Evolutionary conservation across 75 land plant species (phyloP).

Genomic region (Selaginella moellendorffii): DNA sequence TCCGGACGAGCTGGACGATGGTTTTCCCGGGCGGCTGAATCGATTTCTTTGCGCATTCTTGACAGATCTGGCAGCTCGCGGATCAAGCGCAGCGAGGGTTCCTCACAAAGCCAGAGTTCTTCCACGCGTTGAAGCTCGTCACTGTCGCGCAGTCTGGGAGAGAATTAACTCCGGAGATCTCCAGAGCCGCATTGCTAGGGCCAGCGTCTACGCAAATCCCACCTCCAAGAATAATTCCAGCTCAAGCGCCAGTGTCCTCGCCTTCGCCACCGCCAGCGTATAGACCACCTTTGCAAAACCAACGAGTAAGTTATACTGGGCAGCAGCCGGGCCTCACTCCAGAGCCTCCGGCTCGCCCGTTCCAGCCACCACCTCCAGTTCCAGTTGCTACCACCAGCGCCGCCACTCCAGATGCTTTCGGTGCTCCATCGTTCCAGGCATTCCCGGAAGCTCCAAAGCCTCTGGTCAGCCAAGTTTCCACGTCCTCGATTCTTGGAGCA

Average conservation of each 20-base stretch:
- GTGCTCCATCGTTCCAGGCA: not conserved
- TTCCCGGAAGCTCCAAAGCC: not conserved
- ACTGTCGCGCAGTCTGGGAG: conserved; percentile 89
- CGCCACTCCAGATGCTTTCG: no score
- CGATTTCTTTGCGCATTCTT: not conserved
- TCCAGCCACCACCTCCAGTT: no score
- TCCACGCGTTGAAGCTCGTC: conserved; percentile 77
- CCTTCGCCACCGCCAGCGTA: conserved; percentile 10
- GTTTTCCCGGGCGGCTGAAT: not conserved
- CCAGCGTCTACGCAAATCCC: conserved; percentile 85
- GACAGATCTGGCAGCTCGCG: conserved; percentile 80
- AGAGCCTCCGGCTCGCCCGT: no score
- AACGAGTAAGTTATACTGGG: not conserved
- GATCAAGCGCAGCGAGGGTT: conserved; percentile 58
- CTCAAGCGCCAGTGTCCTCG: not conserved
- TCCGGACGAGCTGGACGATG: not conserved
- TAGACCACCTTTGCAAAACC: not conserved
- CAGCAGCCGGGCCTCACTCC: not conserved
- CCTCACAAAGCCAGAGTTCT: conserved; percentile 59
- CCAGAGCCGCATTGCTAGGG: conserved; percentile 64
- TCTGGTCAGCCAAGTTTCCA: not conserved
- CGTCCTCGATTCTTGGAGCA: not conserved
- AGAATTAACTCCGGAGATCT: conserved; percentile 73
- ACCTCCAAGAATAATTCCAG: conserved; percentile 42
- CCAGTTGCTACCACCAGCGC: no score